Conservation (phyloP, 257 asterid genomes). For the Solanum tarapatanum region DNA sequence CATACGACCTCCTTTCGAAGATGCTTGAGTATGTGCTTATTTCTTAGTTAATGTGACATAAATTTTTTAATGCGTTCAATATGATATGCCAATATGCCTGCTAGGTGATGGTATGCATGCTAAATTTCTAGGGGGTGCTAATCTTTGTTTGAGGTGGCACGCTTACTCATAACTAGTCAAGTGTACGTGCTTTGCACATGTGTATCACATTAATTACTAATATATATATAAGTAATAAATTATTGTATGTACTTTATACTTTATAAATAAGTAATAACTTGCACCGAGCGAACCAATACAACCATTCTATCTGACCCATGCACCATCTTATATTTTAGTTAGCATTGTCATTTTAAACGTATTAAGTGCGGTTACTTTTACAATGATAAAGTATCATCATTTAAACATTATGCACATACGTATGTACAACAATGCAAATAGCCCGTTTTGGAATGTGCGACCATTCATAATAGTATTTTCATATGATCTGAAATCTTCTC, state of each 20-base stretch:
- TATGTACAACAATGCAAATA: not conserved
- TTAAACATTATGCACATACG: not conserved
- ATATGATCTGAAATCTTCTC: not conserved
- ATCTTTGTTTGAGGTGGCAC: not conserved
- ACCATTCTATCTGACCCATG: not conserved
- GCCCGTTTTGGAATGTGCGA: not conserved
- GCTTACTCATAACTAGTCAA: not conserved
- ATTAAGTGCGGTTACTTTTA: not conserved
- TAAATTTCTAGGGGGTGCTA: not conserved
- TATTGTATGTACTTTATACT: not conserved
- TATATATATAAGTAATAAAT: no score
- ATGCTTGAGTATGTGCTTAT: conserved; percentile 84
- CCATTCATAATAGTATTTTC: not conserved
- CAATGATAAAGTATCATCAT: not conserved
- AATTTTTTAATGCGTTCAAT: not conserved
- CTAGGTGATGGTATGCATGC: not conserved
- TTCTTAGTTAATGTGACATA: conserved; percentile 8
- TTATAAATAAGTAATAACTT: not conserved
- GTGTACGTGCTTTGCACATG: no score
- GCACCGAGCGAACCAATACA: not conserved
- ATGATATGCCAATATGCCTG: not conserved
- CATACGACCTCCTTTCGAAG: conserved; percentile 87
- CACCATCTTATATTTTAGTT: not conserved
- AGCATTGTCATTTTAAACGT: not conserved
- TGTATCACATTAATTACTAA: no score